These are phyloP conservation scores for Zygoascus biomembranicola DNA, from an alignment of 805 yeast species.

Conservation along the genomic window DNA sequence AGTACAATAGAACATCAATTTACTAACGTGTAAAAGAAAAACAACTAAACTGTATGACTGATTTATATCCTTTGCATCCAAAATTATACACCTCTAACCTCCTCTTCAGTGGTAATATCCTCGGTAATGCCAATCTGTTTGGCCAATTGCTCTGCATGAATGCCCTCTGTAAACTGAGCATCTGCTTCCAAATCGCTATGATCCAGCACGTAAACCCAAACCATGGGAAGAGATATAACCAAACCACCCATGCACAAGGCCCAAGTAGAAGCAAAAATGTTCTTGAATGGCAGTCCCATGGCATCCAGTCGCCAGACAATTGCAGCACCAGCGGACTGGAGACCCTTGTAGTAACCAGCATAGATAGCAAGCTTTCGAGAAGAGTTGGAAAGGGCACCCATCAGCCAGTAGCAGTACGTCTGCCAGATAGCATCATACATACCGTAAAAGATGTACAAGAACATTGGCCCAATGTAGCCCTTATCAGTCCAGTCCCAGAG, in stretches of 20 bases:
- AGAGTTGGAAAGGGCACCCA: constrained; percentile 53
- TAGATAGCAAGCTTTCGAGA: constrained; percentile 47
- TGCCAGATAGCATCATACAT: constrained; percentile 53
- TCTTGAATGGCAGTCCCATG: constrained; percentile 30
- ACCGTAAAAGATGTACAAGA: constrained; percentile 57
- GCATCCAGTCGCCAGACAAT: constrained; percentile 53
- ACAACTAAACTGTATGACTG: neutral
- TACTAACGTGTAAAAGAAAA: neutral
- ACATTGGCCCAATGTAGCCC: constrained; percentile 50
- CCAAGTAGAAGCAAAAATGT: constrained; percentile 45
- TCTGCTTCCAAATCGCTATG: constrained; percentile 30
- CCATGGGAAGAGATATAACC: constrained; percentile 40
- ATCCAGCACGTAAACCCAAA: constrained; percentile 37
- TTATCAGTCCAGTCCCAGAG: constrained; percentile 41
- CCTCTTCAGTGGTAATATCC: too few species aligned
- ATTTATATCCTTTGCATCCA: neutral
- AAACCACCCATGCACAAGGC: constrained; percentile 42
- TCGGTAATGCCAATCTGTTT: neutral
- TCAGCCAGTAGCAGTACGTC: constrained; percentile 47
- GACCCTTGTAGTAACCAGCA: constrained; percentile 55
- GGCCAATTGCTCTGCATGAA: constrained; percentile 11
- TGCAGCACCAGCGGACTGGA: constrained; percentile 61
- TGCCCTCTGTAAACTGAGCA: constrained; percentile 14
- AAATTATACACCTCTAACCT: too few species aligned
- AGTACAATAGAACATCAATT: too few species aligned